Conservation (phyloP, 805 yeast species). For the Jamesozyma spencerorum region DNA sequence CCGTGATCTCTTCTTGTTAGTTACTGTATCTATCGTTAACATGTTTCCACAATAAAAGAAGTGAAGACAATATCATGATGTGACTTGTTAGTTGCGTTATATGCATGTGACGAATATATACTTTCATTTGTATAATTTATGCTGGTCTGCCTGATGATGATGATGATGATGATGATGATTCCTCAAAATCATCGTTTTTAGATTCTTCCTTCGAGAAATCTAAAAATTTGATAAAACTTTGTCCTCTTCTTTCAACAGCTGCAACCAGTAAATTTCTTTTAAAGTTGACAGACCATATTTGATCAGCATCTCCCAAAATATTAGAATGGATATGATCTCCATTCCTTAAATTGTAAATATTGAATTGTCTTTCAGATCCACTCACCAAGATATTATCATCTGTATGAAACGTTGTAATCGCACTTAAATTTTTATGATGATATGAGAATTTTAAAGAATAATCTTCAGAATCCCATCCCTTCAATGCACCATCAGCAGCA, state of each 20-base stretch:
- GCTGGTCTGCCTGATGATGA: too few relatives aligned
- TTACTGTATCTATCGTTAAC: too few relatives aligned
- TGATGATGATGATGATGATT: too few relatives aligned
- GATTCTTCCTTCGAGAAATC: slow-evolving; percentile 40
- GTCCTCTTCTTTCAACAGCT: slow-evolving; percentile 69
- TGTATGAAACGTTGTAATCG: slow-evolving; percentile 90
- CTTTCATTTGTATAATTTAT: too few relatives aligned
- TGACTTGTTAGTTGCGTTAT: too few relatives aligned
- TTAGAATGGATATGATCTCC: slow-evolving; percentile 68
- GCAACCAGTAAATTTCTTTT: slow-evolving; percentile 80
- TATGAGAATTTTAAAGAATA: slow-evolving; percentile 58
- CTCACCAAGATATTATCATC: slow-evolving; percentile 76
- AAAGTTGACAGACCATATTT: slow-evolving; percentile 91
- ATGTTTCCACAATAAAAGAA: too few relatives aligned
- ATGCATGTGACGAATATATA: too few relatives aligned
- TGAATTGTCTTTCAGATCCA: slow-evolving; percentile 81
- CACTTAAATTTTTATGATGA: slow-evolving; percentile 68
- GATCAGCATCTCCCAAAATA: slow-evolving; percentile 65
- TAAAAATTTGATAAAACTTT: slow-evolving; percentile 72
- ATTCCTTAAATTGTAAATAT: slow-evolving; percentile 74
- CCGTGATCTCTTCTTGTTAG: too few relatives aligned
- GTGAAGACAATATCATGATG: too few relatives aligned
- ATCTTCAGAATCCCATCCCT: slow-evolving; percentile 86
- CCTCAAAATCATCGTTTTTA: too few relatives aligned
- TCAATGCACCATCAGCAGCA: slow-evolving; percentile 86